A percentile compares a stretch with the other conserved stretches of the same genome.
phyloP scores from a whole-genome alignment of 345 rosid species.

The Lenwebbia sp. region DNA sequence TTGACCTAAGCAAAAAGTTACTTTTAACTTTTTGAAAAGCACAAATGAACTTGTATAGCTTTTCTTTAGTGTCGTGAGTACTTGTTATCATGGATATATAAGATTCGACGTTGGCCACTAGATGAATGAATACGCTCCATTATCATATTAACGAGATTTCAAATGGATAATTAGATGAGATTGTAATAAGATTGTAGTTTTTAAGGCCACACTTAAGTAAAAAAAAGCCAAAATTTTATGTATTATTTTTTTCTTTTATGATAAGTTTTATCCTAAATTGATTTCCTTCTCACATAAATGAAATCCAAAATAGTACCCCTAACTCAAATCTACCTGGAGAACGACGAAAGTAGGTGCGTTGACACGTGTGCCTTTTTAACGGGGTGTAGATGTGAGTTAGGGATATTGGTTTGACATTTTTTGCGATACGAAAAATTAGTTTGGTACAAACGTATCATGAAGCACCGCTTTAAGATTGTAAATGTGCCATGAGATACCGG shows the following conservation, averaged over 20 bases:
- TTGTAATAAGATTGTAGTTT: too few relatives aligned
- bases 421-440: background rate
- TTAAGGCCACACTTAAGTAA: too few relatives aligned
- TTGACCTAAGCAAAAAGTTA: background rate
- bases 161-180: too few relatives aligned
- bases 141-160: too few relatives aligned
- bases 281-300: background rate
- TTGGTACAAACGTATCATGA: background rate
- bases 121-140: background rate
- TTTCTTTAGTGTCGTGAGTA: background rate
- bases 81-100: background rate
- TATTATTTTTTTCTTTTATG: background rate
- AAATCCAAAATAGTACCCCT: background rate
- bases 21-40: background rate
- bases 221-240: background rate
- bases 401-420: background rate
- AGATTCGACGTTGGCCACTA: background rate
- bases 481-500: background rate
- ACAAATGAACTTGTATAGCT: background rate
- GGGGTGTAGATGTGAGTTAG: too few relatives aligned
- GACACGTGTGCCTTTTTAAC: too few relatives aligned
- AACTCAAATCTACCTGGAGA: background rate
- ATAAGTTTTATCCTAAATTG: background rate
- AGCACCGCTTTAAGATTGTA: background rate
- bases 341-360: too few relatives aligned